Evolutionary conservation across 2,329 filamentous ascomycete genomes (phyloP), one percentile per base, ranked within the genome.

Genomic region (Passalora sequoiae): DNA sequence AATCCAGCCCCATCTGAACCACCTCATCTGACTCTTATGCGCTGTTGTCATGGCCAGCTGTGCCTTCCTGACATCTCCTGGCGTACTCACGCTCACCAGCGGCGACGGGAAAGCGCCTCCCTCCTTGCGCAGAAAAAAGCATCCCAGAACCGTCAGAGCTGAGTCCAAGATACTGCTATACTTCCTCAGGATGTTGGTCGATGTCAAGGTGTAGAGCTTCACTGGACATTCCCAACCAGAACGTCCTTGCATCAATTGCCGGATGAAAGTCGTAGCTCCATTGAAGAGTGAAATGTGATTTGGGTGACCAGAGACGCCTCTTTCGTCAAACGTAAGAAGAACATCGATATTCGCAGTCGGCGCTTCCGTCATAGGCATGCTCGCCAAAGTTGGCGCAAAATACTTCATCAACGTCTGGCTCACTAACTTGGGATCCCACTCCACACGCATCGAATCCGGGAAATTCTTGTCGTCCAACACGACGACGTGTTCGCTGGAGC

Each of bases 1-100:
- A 61, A 98, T 95, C 89, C 89, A 98, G 2, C 89, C 87, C 78
- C 89, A 97, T 6, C 92, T 80, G 63, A 97, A 98, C 92, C 92
- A 98, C 27, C 86, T 80, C 92, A 98, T 98, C 75, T 98, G 92
- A 66, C 89, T 96, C 68, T 81, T 74, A 70, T 98, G 92, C 20
- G 86, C 91, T 42, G 77, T 75, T 1, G 86, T 89, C 92, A 98
- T 98, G 22, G 92, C 89, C 42, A 71, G 75, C 70, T 89, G 84
- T 6, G 87, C 91, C 21, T 74, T 77, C 51, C 82, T 73, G 51
- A 83, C 79, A 43, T 75, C 74, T 4, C 67, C 62, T 12, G 88
- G 72, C 6, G 77, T 76, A 66, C 77, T 94, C 48, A 91, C 72
- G 59, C 84, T 89, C 25, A 95, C 62, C 40, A 95, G 65, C 1